phyloP scores from a whole-genome alignment of 768 basidiomycete species.

The Auricularia heimuer region DNA sequence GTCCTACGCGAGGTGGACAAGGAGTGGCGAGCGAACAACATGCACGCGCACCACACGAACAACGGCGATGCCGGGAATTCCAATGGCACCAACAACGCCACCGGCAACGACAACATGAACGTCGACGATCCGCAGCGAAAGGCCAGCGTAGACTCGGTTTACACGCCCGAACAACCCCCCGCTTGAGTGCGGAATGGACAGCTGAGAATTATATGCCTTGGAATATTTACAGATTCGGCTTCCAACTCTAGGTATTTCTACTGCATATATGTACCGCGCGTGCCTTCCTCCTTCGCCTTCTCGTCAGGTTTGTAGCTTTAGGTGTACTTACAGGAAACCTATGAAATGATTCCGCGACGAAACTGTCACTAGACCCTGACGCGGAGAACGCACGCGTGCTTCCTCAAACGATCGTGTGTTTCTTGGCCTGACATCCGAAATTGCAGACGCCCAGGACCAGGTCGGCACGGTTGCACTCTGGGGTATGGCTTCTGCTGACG shows the following conservation, averaged over 20 bases:
- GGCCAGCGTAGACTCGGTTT: not conserved
- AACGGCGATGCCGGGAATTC: not conserved
- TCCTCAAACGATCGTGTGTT: too few relatives aligned
- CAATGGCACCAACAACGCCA: not conserved
- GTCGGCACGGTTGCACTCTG: not conserved
- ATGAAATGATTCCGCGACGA: too few relatives aligned
- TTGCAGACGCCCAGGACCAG: not conserved
- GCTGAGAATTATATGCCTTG: too few relatives aligned
- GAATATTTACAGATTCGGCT: not conserved
- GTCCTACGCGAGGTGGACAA: constrained; percentile 41
- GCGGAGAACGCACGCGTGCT: too few relatives aligned
- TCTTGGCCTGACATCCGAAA: not conserved
- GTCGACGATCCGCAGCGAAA: not conserved
- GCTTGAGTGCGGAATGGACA: not conserved
- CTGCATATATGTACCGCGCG: not conserved
- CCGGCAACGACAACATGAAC: not conserved
- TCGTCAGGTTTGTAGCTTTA: not conserved
- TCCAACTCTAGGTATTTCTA: not conserved
- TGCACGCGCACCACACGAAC: not conserved
- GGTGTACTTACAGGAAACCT: not conserved
- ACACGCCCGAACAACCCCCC: not conserved
- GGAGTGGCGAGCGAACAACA: constrained; percentile 25
- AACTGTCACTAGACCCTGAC: too few relatives aligned
- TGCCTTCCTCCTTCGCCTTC: not conserved
- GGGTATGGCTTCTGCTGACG: too few relatives aligned